These are phyloP conservation scores for Xanthoconium stramineum DNA, from an alignment of 768 basidiomycete genomes.

Conservation along the genomic window DNA sequence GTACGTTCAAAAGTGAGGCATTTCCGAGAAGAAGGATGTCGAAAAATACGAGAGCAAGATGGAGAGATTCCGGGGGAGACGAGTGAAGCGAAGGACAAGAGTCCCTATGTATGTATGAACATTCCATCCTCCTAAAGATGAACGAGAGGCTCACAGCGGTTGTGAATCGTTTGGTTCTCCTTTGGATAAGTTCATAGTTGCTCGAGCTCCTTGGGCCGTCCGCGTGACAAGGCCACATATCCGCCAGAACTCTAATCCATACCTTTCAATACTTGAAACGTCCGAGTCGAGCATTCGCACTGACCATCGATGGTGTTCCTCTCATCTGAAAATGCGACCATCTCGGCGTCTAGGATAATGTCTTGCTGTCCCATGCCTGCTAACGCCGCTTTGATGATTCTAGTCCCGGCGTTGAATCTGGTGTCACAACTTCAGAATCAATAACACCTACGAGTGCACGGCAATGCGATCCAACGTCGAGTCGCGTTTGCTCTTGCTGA, in stretches of 20 bases:
- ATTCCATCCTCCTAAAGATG: neutral
- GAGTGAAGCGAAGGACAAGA: slow-evolving; percentile 44
- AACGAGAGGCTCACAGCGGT: slow-evolving; percentile 14
- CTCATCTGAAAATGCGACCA: slow-evolving; percentile 75
- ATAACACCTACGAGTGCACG: slow-evolving; percentile 45
- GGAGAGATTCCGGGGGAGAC: slow-evolving; percentile 40
- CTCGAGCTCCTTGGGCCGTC: slow-evolving; percentile 56
- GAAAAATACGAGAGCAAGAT: slow-evolving; percentile 83
- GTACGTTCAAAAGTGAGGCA: slow-evolving; percentile 47
- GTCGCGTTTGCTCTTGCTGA: slow-evolving; percentile 84
- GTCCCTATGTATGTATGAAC: slow-evolving; percentile 22
- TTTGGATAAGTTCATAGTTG: slow-evolving; percentile 19
- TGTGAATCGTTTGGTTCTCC: slow-evolving; percentile 20
- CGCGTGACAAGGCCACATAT: slow-evolving; percentile 58
- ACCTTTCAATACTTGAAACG: slow-evolving; percentile 1
- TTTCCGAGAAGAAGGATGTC: slow-evolving; percentile 74
- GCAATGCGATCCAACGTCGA: slow-evolving; percentile 73
- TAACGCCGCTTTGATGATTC: slow-evolving; percentile 61
- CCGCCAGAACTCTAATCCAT: slow-evolving; percentile 67
- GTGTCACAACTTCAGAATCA: neutral
- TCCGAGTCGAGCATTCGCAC: slow-evolving; percentile 15
- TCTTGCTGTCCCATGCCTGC: slow-evolving; percentile 39
- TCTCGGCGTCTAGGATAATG: slow-evolving; percentile 78
- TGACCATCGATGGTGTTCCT: slow-evolving; percentile 64
- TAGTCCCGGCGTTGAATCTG: slow-evolving; percentile 21